phyloP scores from a whole-genome alignment of 2,329 filamentous ascomycete species.

The Coniella lustricola region DNA sequence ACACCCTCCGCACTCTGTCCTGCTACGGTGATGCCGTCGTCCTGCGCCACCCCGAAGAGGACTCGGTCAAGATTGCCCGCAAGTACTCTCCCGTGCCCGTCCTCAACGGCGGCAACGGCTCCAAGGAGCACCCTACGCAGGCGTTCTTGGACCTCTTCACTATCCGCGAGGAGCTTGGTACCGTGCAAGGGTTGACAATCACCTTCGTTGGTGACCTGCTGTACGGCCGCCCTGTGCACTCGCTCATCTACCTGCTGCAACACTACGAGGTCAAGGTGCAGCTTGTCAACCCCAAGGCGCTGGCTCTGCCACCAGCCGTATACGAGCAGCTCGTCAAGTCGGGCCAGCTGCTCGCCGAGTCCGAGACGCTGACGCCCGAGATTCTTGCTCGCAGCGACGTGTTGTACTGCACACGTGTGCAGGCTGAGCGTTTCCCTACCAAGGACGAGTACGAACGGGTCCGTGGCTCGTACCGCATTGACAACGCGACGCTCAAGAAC shows the following conservation, averaged over 20 bases:
- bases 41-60: slow-evolving; percentile 84
- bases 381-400: slow-evolving; percentile 84
- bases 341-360: slow-evolving; percentile 71
- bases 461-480: slow-evolving; percentile 82
- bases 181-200: slow-evolving; percentile 89
- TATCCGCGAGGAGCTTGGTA: slow-evolving; percentile 94
- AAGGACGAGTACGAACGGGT: slow-evolving; percentile 74
- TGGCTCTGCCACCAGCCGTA: slow-evolving; percentile 70
- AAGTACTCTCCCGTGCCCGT: slow-evolving; percentile 87
- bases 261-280: slow-evolving; percentile 95
- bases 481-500: slow-evolving; percentile 82
- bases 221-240: slow-evolving; percentile 93
- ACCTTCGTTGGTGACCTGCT: slow-evolving; percentile 92
- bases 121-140: slow-evolving; percentile 93
- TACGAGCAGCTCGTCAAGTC: slow-evolving; percentile 63
- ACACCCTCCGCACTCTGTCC: slow-evolving; percentile 86
- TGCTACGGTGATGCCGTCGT: slow-evolving; percentile 95
- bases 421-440: slow-evolving; percentile 91
- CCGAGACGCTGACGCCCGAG: slow-evolving; percentile 73
- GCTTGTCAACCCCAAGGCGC: slow-evolving; percentile 74
- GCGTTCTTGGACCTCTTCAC: slow-evolving; percentile 97
- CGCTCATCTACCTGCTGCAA: slow-evolving; percentile 83
- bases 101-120: slow-evolving; percentile 96
- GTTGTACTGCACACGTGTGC: slow-evolving; percentile 92
- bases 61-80: slow-evolving; percentile 71